phyloP scores from a whole-genome alignment of 768 basidiomycete species.

The Daedaleopsis nitida region DNA sequence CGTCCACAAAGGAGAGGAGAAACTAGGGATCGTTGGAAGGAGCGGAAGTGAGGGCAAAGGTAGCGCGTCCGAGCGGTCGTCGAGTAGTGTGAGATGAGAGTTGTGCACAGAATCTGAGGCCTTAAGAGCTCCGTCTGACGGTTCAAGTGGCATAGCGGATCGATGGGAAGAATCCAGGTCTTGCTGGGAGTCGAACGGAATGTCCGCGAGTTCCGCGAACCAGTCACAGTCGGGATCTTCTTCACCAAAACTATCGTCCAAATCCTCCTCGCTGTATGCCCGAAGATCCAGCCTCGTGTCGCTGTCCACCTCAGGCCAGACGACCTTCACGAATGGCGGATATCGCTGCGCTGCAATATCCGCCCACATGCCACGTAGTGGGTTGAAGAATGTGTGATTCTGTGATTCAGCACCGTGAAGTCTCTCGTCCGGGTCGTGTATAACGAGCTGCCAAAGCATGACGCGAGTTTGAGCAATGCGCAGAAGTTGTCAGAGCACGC shows the following conservation, averaged over 20 bases:
- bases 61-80: background rate
- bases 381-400: conserved; percentile 12
- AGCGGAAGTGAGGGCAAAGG: background rate
- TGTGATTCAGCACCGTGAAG: conserved; percentile 5
- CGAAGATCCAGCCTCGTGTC: conserved; percentile 16
- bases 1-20: background rate
- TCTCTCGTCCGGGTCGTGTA: conserved; percentile 6
- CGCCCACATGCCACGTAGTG: conserved; percentile 12
- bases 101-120: no score
- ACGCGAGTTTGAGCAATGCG: background rate
- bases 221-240: background rate
- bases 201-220: conserved; percentile 4
- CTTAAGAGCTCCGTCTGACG: background rate
- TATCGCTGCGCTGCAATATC: conserved; percentile 9
- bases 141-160: background rate
- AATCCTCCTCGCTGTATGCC: conserved; percentile 12
- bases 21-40: conserved; percentile 1
- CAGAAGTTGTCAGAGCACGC: background rate
- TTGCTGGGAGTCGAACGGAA: conserved; percentile 4
- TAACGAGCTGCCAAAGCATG: conserved; percentile 1
- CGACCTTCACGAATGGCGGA: conserved; percentile 9
- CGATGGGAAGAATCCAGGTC: background rate
- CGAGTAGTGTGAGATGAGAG: no score
- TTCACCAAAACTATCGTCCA: conserved; percentile 3
- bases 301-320: conserved; percentile 9